phyloP scores from a whole-genome alignment of 176 grass and related monocot species.

The Zoysia japonica region DNA sequence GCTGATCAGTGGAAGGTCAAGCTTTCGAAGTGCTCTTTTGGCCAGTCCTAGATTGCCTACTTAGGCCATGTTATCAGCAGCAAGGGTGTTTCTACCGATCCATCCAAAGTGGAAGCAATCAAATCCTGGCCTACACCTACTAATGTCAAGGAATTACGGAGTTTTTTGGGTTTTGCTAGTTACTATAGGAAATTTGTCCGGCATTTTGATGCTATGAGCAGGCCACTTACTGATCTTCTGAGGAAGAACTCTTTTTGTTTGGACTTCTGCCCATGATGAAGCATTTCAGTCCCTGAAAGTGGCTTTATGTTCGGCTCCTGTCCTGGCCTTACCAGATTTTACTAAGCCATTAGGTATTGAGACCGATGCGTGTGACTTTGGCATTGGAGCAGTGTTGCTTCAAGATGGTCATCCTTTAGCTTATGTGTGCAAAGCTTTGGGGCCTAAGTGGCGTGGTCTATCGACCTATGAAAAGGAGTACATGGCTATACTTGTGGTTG shows the following conservation, averaged over 20 bases:
- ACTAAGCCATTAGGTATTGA: neutral
- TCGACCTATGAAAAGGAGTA: too few relatives aligned
- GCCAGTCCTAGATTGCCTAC: too few relatives aligned
- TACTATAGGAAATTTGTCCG: neutral
- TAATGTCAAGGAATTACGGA: neutral
- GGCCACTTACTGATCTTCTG: neutral
- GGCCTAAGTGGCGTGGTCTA: too few relatives aligned
- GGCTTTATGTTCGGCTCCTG: neutral
- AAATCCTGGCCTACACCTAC: too few relatives aligned
- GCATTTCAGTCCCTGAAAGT: neutral
- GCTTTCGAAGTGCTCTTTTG: too few relatives aligned
- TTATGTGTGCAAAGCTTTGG: too few relatives aligned
- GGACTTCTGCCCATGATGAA: neutral
- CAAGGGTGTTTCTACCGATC: too few relatives aligned
- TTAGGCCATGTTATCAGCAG: too few relatives aligned
- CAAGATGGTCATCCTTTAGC: neutral
- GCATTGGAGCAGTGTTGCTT: neutral
- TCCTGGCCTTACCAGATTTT: neutral
- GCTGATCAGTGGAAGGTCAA: too few relatives aligned
- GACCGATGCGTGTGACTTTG: neutral
- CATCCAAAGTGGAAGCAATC: too few relatives aligned
- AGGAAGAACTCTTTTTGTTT: neutral
- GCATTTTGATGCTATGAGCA: neutral
- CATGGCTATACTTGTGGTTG: too few relatives aligned
- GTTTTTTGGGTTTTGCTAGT: neutral